Percentiles rank a stretch among this genome's conserved stretches.
These are phyloP conservation scores for Fulvia fulva DNA, from an alignment of 2,329 filamentous ascomycete species.

Conservation along the genomic window DNA sequence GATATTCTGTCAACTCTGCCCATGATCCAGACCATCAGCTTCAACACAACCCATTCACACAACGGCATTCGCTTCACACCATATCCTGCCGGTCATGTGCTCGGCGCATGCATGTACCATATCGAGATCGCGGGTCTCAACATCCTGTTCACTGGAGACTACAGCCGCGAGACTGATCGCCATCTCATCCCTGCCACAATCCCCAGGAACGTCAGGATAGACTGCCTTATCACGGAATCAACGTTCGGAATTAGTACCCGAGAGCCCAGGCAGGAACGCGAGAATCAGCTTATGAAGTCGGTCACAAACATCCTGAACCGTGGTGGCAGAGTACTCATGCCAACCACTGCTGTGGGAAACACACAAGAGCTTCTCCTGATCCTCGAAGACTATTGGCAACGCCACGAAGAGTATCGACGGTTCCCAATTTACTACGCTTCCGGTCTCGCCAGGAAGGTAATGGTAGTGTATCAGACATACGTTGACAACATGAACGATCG, in stretches of 20 bases:
- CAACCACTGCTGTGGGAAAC: conserved; percentile 88
- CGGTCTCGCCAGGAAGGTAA: conserved; percentile 91
- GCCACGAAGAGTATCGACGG: conserved; percentile 82
- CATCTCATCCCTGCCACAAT: conserved; percentile 93
- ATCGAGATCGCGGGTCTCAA: conserved; percentile 96
- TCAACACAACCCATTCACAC: conserved; percentile 95
- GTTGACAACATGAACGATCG: conserved; percentile 99
- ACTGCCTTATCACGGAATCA: conserved; percentile 95
- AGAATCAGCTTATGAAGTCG: conserved; percentile 91
- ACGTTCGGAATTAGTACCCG: conserved; percentile 96
- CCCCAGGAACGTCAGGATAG: conserved; percentile 82
- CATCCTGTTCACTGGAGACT: conserved; percentile 96
- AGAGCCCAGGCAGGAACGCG: conserved; percentile 82
- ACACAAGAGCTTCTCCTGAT: conserved; percentile 93
- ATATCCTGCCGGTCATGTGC: conserved; percentile 94
- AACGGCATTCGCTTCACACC: conserved; percentile 95
- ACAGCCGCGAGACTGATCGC: conserved; percentile 90
- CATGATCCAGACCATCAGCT: conserved; percentile 94
- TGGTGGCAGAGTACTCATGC: conserved; percentile 87
- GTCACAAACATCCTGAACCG: conserved; percentile 88
- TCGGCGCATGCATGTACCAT: conserved; percentile 96
- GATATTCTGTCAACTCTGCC: conserved; percentile 93
- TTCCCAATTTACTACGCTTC: conserved; percentile 97
- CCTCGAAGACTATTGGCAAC: conserved; percentile 93
- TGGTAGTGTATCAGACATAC: conserved; percentile 98